Evolutionary conservation across 2,329 filamentous ascomycete species (phyloP).

Genomic region (Delphinella strobiligena): DNA sequence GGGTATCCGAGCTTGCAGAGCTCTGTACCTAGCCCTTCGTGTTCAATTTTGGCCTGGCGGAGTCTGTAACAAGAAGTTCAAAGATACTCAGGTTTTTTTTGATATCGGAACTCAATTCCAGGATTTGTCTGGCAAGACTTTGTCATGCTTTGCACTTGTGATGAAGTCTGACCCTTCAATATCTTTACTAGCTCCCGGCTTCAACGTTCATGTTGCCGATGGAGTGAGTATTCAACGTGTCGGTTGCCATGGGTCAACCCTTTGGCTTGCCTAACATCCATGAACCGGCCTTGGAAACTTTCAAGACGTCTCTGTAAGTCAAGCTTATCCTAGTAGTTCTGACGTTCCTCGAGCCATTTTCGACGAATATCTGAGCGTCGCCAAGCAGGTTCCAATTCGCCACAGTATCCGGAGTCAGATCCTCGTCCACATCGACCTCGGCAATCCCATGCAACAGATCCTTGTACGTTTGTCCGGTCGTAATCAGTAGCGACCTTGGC

Average conservation of each 20-base stretch:
- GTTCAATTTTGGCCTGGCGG: too few species aligned
- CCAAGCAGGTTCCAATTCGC: slow-evolving; percentile 61
- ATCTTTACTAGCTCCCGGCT: too few species aligned
- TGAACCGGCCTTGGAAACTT: slow-evolving; percentile 61
- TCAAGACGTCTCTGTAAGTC: slow-evolving; percentile 78
- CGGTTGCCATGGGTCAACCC: slow-evolving; percentile 6
- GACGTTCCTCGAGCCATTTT: slow-evolving; percentile 40
- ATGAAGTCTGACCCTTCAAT: too few species aligned
- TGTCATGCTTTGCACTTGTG: too few species aligned
- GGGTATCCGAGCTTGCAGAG: too few species aligned
- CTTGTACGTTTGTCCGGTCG: slow-evolving; percentile 55
- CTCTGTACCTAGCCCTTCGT: too few species aligned
- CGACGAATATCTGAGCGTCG: slow-evolving; percentile 27
- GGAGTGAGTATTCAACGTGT: too few species aligned
- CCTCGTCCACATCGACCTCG: slow-evolving; percentile 50
- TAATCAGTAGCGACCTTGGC: slow-evolving; percentile 66
- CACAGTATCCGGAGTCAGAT: slow-evolving; percentile 45
- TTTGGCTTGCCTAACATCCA: slow-evolving; percentile 44
- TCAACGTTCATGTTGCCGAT: too few species aligned
- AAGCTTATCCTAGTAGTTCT: slow-evolving; percentile 57
- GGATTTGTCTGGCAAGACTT: too few species aligned
- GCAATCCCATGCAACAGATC: slow-evolving; percentile 65
- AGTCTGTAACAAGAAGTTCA: too few species aligned
- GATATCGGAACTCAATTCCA: too few species aligned
- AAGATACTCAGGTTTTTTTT: too few species aligned